A percentile compares a stretch with the other conserved stretches of the same genome.
Conservation (phyloP, 352 stramenopile genomes). For the Globisporangium echinulatum region DNA sequence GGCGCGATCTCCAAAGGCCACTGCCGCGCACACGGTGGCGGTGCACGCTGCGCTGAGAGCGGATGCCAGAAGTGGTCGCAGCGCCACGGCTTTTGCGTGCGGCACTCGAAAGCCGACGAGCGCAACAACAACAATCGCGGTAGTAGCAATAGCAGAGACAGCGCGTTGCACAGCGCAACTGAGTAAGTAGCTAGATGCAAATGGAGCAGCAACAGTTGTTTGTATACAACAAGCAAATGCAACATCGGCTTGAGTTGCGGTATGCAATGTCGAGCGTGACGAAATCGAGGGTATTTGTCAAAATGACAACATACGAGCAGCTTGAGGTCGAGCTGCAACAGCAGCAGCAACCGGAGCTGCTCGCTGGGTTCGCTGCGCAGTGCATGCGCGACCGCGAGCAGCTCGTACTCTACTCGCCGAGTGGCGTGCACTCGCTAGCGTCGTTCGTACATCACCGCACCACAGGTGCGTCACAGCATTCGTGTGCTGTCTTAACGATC, state of each 20-base stretch:
- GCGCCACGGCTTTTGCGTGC: constrained; percentile 64
- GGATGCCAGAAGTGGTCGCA: constrained; percentile 74
- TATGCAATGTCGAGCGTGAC: not conserved
- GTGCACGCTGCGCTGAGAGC: constrained; percentile 61
- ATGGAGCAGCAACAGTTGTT: not conserved
- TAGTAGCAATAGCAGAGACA: constrained; percentile 4
- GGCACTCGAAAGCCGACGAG: constrained; percentile 48
- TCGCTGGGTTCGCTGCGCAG: constrained; percentile 25
- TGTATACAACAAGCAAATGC: too few relatives aligned
- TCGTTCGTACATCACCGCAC: constrained; percentile 27
- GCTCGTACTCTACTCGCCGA: constrained; percentile 22
- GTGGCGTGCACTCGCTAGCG: constrained; percentile 10
- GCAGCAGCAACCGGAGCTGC: constrained; percentile 14
- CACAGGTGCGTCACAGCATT: constrained; percentile 17
- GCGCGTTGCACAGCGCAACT: not conserved
- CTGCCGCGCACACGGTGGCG: constrained; percentile 78
- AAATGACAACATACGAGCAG: not conserved
- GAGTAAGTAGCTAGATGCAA: not conserved
- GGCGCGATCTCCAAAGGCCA: constrained; percentile 82
- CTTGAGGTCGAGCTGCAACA: not conserved
- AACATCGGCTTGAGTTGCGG: too few relatives aligned
- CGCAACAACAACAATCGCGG: constrained; percentile 4
- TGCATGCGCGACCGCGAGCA: constrained; percentile 19
- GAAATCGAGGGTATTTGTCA: not conserved
- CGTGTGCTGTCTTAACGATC: not conserved